Evolutionary conservation across 1,284 basidiomycete genomes (phyloP), one percentile per base, ranked within the genome.

Genomic region (Sporisorium reilianum): DNA sequence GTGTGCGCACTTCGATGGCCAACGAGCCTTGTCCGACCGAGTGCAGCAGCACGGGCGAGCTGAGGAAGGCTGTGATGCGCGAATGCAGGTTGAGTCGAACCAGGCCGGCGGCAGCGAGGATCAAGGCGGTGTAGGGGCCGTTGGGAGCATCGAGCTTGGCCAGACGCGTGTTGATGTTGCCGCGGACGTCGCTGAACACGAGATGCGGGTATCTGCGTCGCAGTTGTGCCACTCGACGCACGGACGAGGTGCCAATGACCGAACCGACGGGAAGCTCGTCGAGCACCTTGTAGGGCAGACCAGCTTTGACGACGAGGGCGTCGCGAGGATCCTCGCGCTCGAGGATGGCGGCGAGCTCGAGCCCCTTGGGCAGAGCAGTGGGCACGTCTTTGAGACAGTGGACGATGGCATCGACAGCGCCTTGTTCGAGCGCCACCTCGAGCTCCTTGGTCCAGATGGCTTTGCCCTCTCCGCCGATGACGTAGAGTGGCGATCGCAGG

Each of bases 11-110:
- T 86, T 99, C 97, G 53, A 98, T 88, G 0, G 88, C 94, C 30
- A 99, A 88, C 8, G 95, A 94, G 44, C 95, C 96, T 87, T 99
- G 96, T 1, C 94, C 93, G 66, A 99, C 95, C 9, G 97, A 95
- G 83, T 97, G 89, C 84, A 90, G 91, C 41, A 97, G 87, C 1
- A 88, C 89, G 3, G 94, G 93, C 5, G 85, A 85, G n/a, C 79
- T 69, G 69, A 98, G 86, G 81, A 93, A 91, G 40, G 89, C 86
- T 1, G 94, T 94, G 78, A 95, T 90, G 61, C 96, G 91, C 79
- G 90, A 85, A 0, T 77, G 80, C 86, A 92, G 88, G 44, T 90
- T 90, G 38, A 95, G 86, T 26, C 96, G 93, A n/a, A 93, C 88
- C 58, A 99, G 88, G 18, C 97, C 97, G 3, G 96, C 94, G 77